A percentile compares a stretch with the other conserved stretches of the same genome.
phyloP scores from a whole-genome alignment of 2,329 filamentous ascomycete species.

The Epicoccum nigrum region DNA sequence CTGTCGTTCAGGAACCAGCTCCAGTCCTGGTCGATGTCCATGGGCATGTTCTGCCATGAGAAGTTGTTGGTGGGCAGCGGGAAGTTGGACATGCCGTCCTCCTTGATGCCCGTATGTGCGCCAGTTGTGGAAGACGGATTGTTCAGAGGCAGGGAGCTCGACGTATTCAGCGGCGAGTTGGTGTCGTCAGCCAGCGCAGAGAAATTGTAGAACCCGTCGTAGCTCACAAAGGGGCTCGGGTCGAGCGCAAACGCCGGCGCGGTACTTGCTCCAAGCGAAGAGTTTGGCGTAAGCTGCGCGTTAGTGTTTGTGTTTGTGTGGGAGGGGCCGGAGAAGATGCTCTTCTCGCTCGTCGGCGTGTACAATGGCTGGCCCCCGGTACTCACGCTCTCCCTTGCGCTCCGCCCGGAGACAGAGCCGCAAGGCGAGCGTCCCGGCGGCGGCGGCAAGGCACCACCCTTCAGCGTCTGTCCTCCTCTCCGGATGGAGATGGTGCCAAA shows the following conservation, averaged over 20 bases:
- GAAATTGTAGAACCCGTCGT: constrained; percentile 51
- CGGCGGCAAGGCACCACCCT: neutral
- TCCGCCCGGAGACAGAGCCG: neutral
- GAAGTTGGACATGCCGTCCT: constrained; percentile 41
- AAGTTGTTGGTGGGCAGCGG: constrained; percentile 45
- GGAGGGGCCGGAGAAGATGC: neutral
- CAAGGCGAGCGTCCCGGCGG: neutral
- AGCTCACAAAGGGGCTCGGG: constrained; percentile 42
- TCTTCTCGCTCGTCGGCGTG: constrained; percentile 13
- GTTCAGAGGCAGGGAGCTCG: too few relatives aligned
- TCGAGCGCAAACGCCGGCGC: constrained; percentile 17
- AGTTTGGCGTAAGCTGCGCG: constrained; percentile 12
- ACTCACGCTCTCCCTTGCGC: neutral
- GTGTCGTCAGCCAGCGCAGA: constrained; percentile 28
- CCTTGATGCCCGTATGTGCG: constrained; percentile 26
- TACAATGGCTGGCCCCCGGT: neutral
- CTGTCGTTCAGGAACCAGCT: constrained; percentile 48
- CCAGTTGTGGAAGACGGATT: neutral
- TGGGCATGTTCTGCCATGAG: constrained; percentile 48
- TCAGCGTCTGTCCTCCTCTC: constrained; percentile 30
- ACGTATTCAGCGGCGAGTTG: too few relatives aligned
- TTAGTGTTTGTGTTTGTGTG: neutral
- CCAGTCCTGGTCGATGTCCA: constrained; percentile 52
- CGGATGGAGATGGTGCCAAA: constrained; percentile 51
- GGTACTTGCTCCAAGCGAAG: too few relatives aligned